A percentile compares a stretch with the other conserved stretches of the same genome.
phyloP scores from a whole-genome alignment of 768 basidiomycete species.

The Cyclocybe cylindracea region DNA sequence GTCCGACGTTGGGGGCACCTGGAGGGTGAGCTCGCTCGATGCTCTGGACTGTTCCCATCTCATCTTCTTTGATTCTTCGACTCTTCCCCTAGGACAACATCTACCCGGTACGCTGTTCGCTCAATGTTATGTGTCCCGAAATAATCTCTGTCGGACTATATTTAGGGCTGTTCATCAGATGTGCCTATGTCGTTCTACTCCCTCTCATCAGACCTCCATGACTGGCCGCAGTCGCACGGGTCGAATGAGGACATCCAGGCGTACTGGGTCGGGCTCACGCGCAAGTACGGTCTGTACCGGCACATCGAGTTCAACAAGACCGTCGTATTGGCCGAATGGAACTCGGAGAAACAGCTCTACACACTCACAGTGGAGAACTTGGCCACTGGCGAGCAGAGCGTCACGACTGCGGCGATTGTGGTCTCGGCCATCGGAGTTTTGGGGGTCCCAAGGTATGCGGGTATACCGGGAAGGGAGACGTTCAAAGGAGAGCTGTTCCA shows the following conservation, averaged over 20 bases:
- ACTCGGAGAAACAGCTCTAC: conserved; percentile 33
- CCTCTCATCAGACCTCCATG: conserved; percentile 47
- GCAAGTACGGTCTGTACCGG: conserved; percentile 42
- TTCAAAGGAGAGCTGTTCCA: conserved; percentile 57
- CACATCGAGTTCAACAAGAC: conserved; percentile 43
- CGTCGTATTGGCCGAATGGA: conserved; percentile 50
- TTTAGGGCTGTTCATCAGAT: conserved; percentile 48
- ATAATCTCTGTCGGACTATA: background rate
- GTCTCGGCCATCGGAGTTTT: conserved; percentile 53
- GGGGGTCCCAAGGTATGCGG: conserved; percentile 41
- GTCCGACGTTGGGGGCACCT: conserved; percentile 48
- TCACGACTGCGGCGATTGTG: conserved; percentile 43
- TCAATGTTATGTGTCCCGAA: background rate
- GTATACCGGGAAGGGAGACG: conserved; percentile 30
- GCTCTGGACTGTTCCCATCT: background rate
- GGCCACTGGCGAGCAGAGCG: conserved; percentile 26
- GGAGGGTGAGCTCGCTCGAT: conserved; percentile 40
- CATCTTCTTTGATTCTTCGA: background rate
- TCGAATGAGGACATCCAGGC: conserved; percentile 40
- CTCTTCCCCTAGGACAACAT: conserved; percentile 30
- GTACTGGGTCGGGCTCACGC: conserved; percentile 42
- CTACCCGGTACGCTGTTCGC: conserved; percentile 27
- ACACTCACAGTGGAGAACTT: conserved; percentile 34
- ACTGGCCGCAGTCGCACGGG: conserved; percentile 45
- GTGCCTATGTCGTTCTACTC: conserved; percentile 43